Percentiles rank a stretch among this genome's conserved stretches.
Evolutionary conservation across 768 basidiomycete species (phyloP).

Genomic region (Rhodotorula toruloides): DNA sequence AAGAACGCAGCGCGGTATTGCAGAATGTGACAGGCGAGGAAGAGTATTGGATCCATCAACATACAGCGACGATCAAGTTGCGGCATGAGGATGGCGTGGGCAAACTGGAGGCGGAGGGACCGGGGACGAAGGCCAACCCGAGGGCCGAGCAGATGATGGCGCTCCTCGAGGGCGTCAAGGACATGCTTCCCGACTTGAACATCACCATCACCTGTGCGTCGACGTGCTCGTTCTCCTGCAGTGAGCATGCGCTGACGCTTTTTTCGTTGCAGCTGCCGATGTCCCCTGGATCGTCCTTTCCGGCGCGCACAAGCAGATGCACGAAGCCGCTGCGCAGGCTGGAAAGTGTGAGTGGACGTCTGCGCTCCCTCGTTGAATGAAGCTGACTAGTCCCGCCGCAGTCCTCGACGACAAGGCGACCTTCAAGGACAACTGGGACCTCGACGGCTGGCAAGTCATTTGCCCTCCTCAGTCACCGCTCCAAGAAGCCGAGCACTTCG

Average conservation of each 20-base stretch:
- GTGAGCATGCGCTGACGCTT: too few species aligned
- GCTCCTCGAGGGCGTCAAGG: conserved; percentile 29
- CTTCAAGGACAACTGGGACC: conserved; percentile 14
- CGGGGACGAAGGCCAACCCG: conserved; percentile 15
- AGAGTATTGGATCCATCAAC: conserved; percentile 31
- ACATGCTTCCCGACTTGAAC: conserved; percentile 40
- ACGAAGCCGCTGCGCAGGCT: conserved; percentile 12
- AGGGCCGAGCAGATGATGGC: conserved; percentile 25
- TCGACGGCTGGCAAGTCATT: conserved; percentile 33
- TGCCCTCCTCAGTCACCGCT: conserved; percentile 38
- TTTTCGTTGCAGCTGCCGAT: conserved; percentile 29
- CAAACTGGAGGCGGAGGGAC: conserved; percentile 19
- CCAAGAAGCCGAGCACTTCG: conserved; percentile 1
- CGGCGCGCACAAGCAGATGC: conserved; percentile 19
- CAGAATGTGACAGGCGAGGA: conserved; percentile 17
- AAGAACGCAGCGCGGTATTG: conserved; percentile 25
- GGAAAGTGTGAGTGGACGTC: conserved; percentile 18
- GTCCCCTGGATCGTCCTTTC: conserved; percentile 32
- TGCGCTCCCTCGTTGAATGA: background rate
- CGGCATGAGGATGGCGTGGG: conserved; percentile 1
- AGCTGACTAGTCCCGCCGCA: background rate
- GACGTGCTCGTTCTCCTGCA: background rate
- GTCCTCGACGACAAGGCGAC: conserved; percentile 18
- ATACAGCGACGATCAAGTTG: conserved; percentile 34
- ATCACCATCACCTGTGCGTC: conserved; percentile 36